Percentiles rank a stretch among this genome's conserved stretches.
Conservation (phyloP, 352 stramenopile genomes). For the Aphanomyces euteiches region DNA sequence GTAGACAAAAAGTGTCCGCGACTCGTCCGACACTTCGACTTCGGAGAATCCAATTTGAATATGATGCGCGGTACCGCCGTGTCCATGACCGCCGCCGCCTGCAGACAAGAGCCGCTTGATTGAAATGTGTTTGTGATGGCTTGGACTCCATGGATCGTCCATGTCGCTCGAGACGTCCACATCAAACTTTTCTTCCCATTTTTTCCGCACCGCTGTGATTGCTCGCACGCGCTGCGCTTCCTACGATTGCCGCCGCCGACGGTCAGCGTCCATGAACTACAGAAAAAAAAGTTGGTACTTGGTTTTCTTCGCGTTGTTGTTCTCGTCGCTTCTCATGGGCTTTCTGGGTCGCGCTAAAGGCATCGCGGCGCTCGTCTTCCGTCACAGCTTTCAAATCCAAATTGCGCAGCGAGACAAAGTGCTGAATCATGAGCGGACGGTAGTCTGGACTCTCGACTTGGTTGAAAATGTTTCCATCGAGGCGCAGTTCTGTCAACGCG, state of each 20-base stretch:
- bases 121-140: not conserved
- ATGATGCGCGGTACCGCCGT: conserved; percentile 25
- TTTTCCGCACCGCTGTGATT: conserved; percentile 44
- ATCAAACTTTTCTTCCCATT: conserved; percentile 42
- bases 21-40: conserved; percentile 67
- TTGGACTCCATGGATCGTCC: conserved; percentile 2
- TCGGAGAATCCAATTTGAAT: conserved; percentile 65
- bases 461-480: conserved; percentile 81
- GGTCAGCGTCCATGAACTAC: no score
- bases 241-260: conserved; percentile 26
- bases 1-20: conserved; percentile 61
- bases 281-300: not conserved
- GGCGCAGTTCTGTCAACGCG: conserved; percentile 76
- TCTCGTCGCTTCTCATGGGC: conserved; percentile 41
- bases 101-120: conserved; percentile 13
- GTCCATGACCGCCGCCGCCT: no score
- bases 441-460: conserved; percentile 52
- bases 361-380: conserved; percentile 70
- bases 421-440: conserved; percentile 59
- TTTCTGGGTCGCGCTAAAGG: conserved; percentile 39
- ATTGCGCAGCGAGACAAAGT: conserved; percentile 73
- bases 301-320: conserved; percentile 31
- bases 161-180: conserved; percentile 2
- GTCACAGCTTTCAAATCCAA: conserved; percentile 79
- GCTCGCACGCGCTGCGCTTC: conserved; percentile 44